A percentile compares a stretch with the other conserved stretches of the same genome.
phyloP scores from a whole-genome alignment of 495 filamentous ascomycete genomes.

The Penicillium waksmanii region DNA sequence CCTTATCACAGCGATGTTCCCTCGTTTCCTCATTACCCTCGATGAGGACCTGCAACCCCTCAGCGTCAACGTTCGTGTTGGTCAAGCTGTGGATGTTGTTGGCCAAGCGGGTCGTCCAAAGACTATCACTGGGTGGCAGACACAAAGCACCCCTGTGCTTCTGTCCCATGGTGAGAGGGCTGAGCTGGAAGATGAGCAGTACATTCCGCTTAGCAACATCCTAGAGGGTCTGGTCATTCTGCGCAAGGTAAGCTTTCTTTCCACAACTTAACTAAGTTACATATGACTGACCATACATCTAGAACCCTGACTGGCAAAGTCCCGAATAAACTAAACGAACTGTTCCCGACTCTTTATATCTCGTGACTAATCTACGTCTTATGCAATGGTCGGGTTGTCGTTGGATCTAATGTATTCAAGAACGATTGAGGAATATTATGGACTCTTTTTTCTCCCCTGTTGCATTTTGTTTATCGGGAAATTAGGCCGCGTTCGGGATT shows the following conservation, averaged over 20 bases:
- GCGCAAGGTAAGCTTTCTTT: slow-evolving; percentile 72
- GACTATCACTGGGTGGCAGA: slow-evolving; percentile 99
- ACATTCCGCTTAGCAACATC: slow-evolving; percentile 84
- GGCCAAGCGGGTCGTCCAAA: slow-evolving; percentile 96
- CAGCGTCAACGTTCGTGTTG: slow-evolving; percentile 93
- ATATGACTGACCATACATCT: slow-evolving; percentile 29
- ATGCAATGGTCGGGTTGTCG: slow-evolving; percentile 30
- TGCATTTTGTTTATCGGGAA: slow-evolving; percentile 16
- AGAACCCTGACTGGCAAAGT: slow-evolving; percentile 61
- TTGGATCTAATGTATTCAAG: slow-evolving; percentile 47
- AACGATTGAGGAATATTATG: slow-evolving; percentile 44
- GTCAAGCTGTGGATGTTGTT: slow-evolving; percentile 97
- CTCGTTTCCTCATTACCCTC: slow-evolving; percentile 91
- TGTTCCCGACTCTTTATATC: slow-evolving; percentile 22
- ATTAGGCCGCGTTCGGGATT: no score
- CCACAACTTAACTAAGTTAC: not conserved
- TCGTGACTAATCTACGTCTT: slow-evolving; percentile 22
- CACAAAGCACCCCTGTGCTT: slow-evolving; percentile 95
- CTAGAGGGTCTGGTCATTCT: slow-evolving; percentile 95
- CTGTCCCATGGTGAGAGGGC: slow-evolving; percentile 92
- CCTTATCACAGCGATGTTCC: slow-evolving; percentile 96
- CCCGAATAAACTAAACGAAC: slow-evolving; percentile 38
- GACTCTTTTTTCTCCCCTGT: slow-evolving; percentile 20
- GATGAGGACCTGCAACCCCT: slow-evolving; percentile 93
- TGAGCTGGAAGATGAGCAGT: slow-evolving; percentile 97